Percentiles rank a stretch among this genome's conserved stretches.
Conservation (phyloP, 495 filamentous ascomycete species). For the Penicillium angulare region DNA sequence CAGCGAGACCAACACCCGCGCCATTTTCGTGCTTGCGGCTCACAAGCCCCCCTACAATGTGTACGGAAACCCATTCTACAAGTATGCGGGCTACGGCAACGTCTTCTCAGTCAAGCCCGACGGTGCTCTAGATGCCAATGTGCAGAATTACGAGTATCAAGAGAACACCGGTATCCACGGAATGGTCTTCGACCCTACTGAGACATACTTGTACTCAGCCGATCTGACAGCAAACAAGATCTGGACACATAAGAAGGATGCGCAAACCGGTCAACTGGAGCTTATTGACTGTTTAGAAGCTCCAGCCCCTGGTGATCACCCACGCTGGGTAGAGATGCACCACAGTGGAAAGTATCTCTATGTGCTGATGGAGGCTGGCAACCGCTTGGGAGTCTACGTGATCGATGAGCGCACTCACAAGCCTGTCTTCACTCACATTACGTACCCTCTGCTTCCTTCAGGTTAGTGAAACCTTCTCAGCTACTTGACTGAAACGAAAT, state of each 20-base stretch:
- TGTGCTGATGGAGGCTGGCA: constrained; percentile 82
- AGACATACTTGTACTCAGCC: constrained; percentile 83
- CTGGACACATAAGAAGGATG: constrained; percentile 77
- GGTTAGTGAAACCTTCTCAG: constrained; percentile 61
- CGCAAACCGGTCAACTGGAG: constrained; percentile 58
- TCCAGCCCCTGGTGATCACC: constrained; percentile 69
- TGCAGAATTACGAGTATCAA: constrained; percentile 78
- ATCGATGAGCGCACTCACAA: constrained; percentile 71
- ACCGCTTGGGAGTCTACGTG: constrained; percentile 74
- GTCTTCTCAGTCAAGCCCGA: constrained; percentile 66
- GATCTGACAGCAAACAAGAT: constrained; percentile 82
- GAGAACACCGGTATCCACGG: constrained; percentile 77
- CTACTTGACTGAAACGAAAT: constrained; percentile 31
- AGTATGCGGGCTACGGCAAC: constrained; percentile 74
- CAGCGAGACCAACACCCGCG: constrained; percentile 72
- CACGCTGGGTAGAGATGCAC: constrained; percentile 82
- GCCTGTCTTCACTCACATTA: constrained; percentile 78
- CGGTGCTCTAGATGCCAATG: constrained; percentile 62
- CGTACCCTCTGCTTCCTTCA: constrained; percentile 73
- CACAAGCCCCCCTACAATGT: constrained; percentile 73
- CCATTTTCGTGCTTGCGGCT: constrained; percentile 81
- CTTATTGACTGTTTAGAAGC: constrained; percentile 68
- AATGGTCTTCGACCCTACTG: constrained; percentile 83
- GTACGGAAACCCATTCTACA: constrained; percentile 86
- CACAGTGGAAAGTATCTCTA: constrained; percentile 74